Evolutionary conservation across 2,329 filamentous ascomycete genomes (phyloP), one percentile per base, ranked within the genome.

Genomic region (Byssochlamys sp.): DNA sequence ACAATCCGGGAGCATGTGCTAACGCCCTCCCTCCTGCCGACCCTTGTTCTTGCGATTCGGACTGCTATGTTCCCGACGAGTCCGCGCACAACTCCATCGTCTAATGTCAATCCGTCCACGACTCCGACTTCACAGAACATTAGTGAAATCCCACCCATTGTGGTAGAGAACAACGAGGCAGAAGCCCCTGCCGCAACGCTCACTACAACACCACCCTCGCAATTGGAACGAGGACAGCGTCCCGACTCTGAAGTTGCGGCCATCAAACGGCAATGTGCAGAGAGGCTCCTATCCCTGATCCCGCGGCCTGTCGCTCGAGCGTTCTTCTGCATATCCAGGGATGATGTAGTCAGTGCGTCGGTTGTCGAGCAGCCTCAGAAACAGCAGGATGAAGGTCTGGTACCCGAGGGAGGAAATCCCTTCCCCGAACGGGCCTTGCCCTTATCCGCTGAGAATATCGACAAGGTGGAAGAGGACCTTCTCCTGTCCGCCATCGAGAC

Each of bases 11-110:
- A 78, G 81, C 75, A 81, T 69, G 70, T 89, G 60, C 78, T 90
- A 61, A 82, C 86, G 74, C 79, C 85, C 64, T 79, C 80, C 60
- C 79, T 82, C 64, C 78, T 91, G 57, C 84, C 88, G 70, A 78
- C 79, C 69, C 73, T 89, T 63, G 71, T 78, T 25, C 71, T 70
- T 56, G 72, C 84, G 63, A 80, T 89, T 67, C 88, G 94, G 70
- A 84, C 83, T 66, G 83, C 88, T 60, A 78, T 97, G 57, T 97
- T 96, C 71, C 92, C 94, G 63, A 88, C 90, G 74, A 95, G 95
- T 73, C 80, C 83, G 65, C 85, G 87, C 60, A 87, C 85, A 59
- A 81, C 84, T 62, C 78, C 57, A 55, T 55, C 57, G 60, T 45
- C 85, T 65, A 80, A 58, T 57, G 60, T 57, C 59, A 59, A 53